A percentile compares a stretch with the other conserved stretches of the same genome.
These are phyloP conservation scores for Pholiota molesta DNA, from an alignment of 768 basidiomycete species.

Conservation along the genomic window DNA sequence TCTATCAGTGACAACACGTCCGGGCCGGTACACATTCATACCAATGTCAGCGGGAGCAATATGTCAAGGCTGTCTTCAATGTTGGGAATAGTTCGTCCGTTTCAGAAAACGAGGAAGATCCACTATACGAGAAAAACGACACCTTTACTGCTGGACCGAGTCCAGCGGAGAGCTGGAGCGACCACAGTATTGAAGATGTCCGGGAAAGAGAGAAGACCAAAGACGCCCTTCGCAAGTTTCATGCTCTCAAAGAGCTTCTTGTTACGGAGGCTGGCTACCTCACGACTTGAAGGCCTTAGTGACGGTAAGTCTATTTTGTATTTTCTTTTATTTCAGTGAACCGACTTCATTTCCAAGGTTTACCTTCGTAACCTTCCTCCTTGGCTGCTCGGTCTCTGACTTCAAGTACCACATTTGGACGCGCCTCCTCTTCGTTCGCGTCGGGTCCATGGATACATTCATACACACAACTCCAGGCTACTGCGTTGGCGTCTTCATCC, in stretches of 20 bases:
- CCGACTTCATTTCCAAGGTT: slow-evolving; percentile 45
- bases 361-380: slow-evolving; percentile 63
- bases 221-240: slow-evolving; percentile 56
- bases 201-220: slow-evolving; percentile 39
- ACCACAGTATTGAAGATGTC: slow-evolving; percentile 30
- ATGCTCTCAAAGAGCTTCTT: slow-evolving; percentile 85
- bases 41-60: slow-evolving; percentile 7
- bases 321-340: slow-evolving; percentile 3
- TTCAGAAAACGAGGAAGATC: slow-evolving; percentile 10
- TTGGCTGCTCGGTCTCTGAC: slow-evolving; percentile 45
- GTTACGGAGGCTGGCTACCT: slow-evolving; percentile 86
- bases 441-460: slow-evolving; percentile 50
- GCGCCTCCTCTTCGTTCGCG: slow-evolving; percentile 45
- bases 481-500: slow-evolving; percentile 27
- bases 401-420: slow-evolving; percentile 37
- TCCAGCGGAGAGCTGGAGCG: slow-evolving; percentile 29
- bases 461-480: slow-evolving; percentile 37
- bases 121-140: slow-evolving; percentile 21
- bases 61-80: slow-evolving; percentile 36
- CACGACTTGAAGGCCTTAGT: slow-evolving; percentile 77
- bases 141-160: slow-evolving; percentile 16
- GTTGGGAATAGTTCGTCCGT: slow-evolving; percentile 19
- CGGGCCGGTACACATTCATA: slow-evolving; percentile 14
- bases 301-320: slow-evolving; percentile 43
- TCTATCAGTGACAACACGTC: slow-evolving; percentile 11